phyloP scores from a whole-genome alignment of 208 protist genomes.

The Vickermania ingenoplastis region DNA sequence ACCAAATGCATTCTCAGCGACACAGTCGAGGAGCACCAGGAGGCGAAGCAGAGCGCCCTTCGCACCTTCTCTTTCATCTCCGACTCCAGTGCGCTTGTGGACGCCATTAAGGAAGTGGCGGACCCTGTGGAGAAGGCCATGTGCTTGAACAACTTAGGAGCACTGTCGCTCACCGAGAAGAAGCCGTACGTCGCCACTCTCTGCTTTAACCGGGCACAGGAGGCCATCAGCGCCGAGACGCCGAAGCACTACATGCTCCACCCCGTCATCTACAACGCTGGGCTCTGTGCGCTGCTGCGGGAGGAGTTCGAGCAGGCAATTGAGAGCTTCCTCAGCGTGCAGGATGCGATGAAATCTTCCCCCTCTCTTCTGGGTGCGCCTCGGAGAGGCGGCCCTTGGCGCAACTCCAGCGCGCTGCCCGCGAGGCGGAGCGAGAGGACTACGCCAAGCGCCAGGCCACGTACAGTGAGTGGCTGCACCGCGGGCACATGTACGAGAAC shows the following conservation, averaged over 20 bases:
- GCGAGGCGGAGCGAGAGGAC: slow-evolving; percentile 23
- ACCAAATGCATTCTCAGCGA: background rate
- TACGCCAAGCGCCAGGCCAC: slow-evolving; percentile 69
- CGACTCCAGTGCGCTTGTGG: slow-evolving; percentile 64
- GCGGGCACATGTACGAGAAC: slow-evolving; percentile 60
- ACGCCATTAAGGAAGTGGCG: slow-evolving; percentile 40
- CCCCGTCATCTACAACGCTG: slow-evolving; percentile 74
- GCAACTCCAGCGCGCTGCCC: slow-evolving; percentile 30
- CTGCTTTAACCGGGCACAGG: slow-evolving; percentile 75
- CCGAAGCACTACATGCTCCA: slow-evolving; percentile 11
- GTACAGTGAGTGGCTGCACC: slow-evolving; percentile 51
- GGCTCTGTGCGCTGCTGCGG: slow-evolving; percentile 69
- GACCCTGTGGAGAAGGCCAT: slow-evolving; percentile 37
- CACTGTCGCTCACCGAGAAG: slow-evolving; percentile 60
- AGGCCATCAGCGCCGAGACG: slow-evolving; percentile 19
- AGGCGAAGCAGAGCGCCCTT: slow-evolving; percentile 31
- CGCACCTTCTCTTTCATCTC: slow-evolving; percentile 48
- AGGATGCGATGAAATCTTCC: slow-evolving; percentile 65
- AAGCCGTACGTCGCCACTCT: slow-evolving; percentile 71
- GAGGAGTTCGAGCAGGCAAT: slow-evolving; percentile 70
- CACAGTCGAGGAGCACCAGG: slow-evolving; percentile 54
- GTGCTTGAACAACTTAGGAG: slow-evolving; percentile 85
- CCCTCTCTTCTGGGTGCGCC: slow-evolving; percentile 77
- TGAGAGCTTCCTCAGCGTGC: slow-evolving; percentile 53
- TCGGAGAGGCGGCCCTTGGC: slow-evolving; percentile 67